Evolutionary conservation across 1,284 basidiomycete genomes (phyloP), one percentile per base, ranked within the genome.

Genomic region (Stygiomarasmius scandens): DNA sequence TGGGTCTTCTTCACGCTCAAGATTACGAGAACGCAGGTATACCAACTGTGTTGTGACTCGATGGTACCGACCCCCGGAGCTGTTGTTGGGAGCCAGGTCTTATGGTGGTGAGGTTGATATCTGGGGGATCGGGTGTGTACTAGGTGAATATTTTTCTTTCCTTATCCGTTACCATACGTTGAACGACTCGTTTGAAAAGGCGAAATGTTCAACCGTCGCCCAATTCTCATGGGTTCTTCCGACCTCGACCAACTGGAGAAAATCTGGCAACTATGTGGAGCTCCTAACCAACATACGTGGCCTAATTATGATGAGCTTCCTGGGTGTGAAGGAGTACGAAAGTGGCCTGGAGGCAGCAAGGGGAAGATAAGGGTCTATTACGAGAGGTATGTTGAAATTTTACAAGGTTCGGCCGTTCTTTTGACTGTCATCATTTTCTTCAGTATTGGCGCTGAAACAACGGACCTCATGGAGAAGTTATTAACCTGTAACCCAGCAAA

Each of bases 21-120:
- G 45, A 12, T 22, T 27, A 23, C 45, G 78, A 55, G 85, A 87
- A 55, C 79, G 84, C 46, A 87, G 90, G 70, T 98, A 98, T 70
- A 99, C 97, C 1, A 96, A 96, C 67, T 97, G 95, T 74, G 97
- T 99, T 24, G 96, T 99, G n/a, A 99, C 96, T 9, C 79, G 96
- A 45, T 99, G 97, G 96, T 99, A 99, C 70, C 86, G 97, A 27
- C 96, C 97, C 4, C 96, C 97, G 0, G 96, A 99, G 76, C 79
- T 99, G 1, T 77, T 99, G 16, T 82, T 98, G 3, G 96, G 96
- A 43, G 90, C 93, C 34, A 82, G 88, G 49, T 84, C 91, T 63
- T 99, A 99, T 68, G 93, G 93, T 3, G 92, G 93, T 0, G 93
- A 95, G 62, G 90, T 99, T 51, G 96, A 99, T 73, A 89, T 99